These are phyloP conservation scores for Hemisphaericaspora lyxosophila DNA, from an alignment of 1,139 yeast species.

Conservation along the genomic window DNA sequence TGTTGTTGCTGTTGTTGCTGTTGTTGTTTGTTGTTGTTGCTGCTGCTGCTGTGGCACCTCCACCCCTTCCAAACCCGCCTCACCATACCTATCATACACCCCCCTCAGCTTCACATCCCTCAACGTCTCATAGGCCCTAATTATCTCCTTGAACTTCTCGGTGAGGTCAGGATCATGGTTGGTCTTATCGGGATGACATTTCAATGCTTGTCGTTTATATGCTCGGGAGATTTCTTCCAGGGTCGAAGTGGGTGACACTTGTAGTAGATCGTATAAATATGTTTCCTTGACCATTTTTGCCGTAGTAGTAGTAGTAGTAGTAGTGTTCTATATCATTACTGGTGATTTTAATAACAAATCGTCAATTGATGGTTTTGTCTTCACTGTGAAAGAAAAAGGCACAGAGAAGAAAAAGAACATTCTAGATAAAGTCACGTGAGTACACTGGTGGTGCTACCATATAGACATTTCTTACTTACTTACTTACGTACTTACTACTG, in stretches of 20 bases:
- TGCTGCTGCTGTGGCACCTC: slow-evolving; percentile 13
- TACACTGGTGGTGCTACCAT: too few species aligned
- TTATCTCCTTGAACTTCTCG: slow-evolving; percentile 44
- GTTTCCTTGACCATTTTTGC: slow-evolving; percentile 30
- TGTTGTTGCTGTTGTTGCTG: slow-evolving; percentile 6
- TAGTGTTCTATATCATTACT: too few species aligned
- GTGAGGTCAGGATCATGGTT: slow-evolving; percentile 45
- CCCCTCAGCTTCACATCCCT: slow-evolving; percentile 30
- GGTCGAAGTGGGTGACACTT: slow-evolving; percentile 35
- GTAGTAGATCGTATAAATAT: slow-evolving; percentile 37
- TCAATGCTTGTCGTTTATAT: slow-evolving; percentile 41
- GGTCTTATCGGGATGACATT: slow-evolving; percentile 50
- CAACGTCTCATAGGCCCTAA: slow-evolving; percentile 44
- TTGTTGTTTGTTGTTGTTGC: slow-evolving; percentile 7
- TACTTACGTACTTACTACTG: too few species aligned
- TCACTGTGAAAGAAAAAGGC: too few species aligned
- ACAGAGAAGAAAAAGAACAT: too few species aligned
- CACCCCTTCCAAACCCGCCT: slow-evolving; percentile 39
- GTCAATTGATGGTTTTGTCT: too few species aligned
- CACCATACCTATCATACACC: slow-evolving; percentile 41
- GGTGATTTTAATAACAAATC: too few species aligned
- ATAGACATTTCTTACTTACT: too few species aligned
- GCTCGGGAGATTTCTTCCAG: slow-evolving; percentile 42
- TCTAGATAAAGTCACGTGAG: too few species aligned
- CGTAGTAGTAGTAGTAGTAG: too few species aligned